Conservation (phyloP, 2,329 filamentous ascomycete species). For the Zymoseptoria passerinii region DNA sequence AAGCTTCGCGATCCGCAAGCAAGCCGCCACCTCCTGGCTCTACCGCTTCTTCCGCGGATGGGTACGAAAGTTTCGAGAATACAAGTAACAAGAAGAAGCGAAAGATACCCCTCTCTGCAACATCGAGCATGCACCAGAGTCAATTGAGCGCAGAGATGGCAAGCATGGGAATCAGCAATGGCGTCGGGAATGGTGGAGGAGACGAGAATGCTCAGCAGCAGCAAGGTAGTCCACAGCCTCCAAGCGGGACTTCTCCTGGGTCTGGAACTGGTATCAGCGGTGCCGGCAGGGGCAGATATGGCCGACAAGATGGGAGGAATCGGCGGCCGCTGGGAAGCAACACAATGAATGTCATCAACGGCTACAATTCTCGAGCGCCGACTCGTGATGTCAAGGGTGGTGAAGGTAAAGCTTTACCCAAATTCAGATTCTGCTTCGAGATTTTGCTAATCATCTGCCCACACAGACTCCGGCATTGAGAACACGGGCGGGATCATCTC, state of each 20-base stretch:
- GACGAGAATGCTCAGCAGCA: conserved; percentile 47
- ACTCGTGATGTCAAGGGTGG: conserved; percentile 14
- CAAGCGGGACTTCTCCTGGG: conserved; percentile 34
- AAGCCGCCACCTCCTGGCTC: conserved; percentile 40
- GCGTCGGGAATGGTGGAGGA: conserved; percentile 31
- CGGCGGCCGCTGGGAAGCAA: conserved; percentile 37
- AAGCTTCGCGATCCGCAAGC: conserved; percentile 27
- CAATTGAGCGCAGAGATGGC: conserved; percentile 56
- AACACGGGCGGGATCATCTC: conserved; percentile 68
- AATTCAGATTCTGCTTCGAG: neutral
- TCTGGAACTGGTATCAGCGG: conserved; percentile 67
- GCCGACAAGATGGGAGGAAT: conserved; percentile 44
- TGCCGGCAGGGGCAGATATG: conserved; percentile 73
- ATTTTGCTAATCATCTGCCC: neutral
- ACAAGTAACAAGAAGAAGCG: conserved; percentile 99
- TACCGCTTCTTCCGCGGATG: conserved; percentile 65
- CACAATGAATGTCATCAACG: conserved; percentile 35
- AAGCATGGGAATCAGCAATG: conserved; percentile 50
- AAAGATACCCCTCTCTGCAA: conserved; percentile 87
- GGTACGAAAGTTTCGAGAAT: conserved; percentile 96
- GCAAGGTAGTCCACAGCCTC: conserved; percentile 46
- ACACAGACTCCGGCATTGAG: conserved; percentile 40
- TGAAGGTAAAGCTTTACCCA: conserved; percentile 16
- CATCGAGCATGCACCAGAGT: conserved; percentile 52
- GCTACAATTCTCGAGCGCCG: conserved; percentile 26